Evolutionary conservation across 805 yeast species (phyloP).

Genomic region (Ogataea ganodermae): DNA sequence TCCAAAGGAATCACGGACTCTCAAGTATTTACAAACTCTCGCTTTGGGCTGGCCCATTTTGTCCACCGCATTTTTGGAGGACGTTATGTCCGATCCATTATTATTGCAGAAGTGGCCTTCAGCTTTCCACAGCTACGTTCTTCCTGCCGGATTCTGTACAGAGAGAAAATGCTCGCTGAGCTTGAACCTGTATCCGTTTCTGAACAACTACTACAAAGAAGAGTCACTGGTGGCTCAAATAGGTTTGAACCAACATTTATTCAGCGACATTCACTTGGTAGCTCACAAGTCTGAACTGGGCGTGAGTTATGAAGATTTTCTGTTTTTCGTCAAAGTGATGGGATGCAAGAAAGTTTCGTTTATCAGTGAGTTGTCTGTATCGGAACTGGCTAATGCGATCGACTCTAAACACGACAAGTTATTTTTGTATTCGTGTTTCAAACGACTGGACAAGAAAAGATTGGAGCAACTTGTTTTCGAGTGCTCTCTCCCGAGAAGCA

Average conservation of each 20-base stretch:
- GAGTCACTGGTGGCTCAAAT: slow-evolving; percentile 43
- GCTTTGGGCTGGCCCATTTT: slow-evolving; percentile 88
- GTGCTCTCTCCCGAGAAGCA: neutral
- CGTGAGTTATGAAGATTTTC: slow-evolving; percentile 9
- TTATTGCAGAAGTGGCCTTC: slow-evolving; percentile 28
- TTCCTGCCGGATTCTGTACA: slow-evolving; percentile 72
- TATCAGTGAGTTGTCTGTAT: slow-evolving; percentile 4
- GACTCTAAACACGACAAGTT: neutral
- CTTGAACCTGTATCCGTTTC: slow-evolving; percentile 47
- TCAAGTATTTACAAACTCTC: slow-evolving; percentile 74
- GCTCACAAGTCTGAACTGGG: slow-evolving; percentile 29
- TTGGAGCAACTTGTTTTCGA: slow-evolving; percentile 4
- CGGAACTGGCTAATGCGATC: slow-evolving; percentile 3
- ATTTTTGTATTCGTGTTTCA: slow-evolving; percentile 10
- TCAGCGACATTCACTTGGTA: slow-evolving; percentile 38
- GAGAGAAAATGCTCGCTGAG: slow-evolving; percentile 42
- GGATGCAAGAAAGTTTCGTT: slow-evolving; percentile 14
- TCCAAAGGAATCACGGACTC: slow-evolving; percentile 58
- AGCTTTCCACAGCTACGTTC: slow-evolving; percentile 54
- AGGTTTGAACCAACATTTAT: slow-evolving; percentile 38
- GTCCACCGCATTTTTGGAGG: slow-evolving; percentile 56
- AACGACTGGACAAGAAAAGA: slow-evolving; percentile 13
- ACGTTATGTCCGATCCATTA: slow-evolving; percentile 39
- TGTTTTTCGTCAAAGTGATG: slow-evolving; percentile 13
- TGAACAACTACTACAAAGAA: slow-evolving; percentile 38